A percentile compares a stretch with the other conserved stretches of the same genome.
Evolutionary conservation across 148 eudicot genomes (phyloP).

Genomic region (Dysphania ambrosioides): DNA sequence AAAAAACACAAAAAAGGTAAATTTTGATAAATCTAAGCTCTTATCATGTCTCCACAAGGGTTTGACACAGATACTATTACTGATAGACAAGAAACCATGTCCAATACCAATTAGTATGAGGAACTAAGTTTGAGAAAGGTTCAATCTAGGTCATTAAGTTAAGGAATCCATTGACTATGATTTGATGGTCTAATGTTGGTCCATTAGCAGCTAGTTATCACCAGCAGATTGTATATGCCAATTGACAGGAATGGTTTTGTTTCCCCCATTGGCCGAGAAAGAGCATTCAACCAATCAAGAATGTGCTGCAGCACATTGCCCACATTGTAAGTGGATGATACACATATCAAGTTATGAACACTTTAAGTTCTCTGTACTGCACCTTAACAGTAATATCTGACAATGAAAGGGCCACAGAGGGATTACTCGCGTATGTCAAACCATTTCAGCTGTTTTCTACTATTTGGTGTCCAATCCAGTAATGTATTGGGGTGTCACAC

Average conservation of each 20-base stretch:
- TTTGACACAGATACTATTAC: not conserved
- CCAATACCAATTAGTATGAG: not conserved
- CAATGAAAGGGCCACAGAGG: no score
- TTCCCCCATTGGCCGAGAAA: not conserved
- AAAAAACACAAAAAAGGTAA: not conserved
- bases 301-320: not conserved
- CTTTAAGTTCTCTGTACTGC: not conserved
- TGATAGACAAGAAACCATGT: not conserved
- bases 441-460: not conserved
- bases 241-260: not conserved
- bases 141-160: not conserved
- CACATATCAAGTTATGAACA: not conserved
- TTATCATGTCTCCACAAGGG: not conserved
- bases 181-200: not conserved
- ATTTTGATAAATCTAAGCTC: not conserved
- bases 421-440: not conserved
- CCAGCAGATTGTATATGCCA: not conserved
- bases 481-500: not conserved
- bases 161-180: not conserved
- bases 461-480: not conserved
- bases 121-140: not conserved
- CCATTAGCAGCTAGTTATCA: not conserved
- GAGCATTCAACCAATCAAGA: not conserved
- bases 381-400: no score
- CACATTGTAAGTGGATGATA: not conserved